Evolutionary conservation across 805 yeast species (phyloP).

Genomic region (Blastobotrys mokoenaii): DNA sequence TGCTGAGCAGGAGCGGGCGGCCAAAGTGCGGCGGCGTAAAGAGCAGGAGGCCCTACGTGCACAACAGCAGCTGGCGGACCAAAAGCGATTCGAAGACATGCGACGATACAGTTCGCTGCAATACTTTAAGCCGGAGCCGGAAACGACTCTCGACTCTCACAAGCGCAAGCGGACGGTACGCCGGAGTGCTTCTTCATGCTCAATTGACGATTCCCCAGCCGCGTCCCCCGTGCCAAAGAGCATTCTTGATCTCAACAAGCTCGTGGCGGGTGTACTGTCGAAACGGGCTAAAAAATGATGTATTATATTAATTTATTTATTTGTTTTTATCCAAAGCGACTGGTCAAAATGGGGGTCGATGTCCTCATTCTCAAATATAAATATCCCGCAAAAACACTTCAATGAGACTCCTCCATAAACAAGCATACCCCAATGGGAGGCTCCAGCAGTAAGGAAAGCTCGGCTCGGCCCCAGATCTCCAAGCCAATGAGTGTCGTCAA

Average conservation of each 20-base stretch:
- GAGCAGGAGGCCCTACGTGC: background rate
- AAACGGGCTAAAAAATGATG: slow-evolving; percentile 1
- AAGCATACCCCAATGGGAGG: no score
- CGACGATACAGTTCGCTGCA: background rate
- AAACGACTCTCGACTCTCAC: no score
- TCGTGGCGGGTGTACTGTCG: slow-evolving; percentile 2
- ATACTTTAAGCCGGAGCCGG: background rate
- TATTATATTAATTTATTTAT: background rate
- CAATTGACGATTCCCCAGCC: background rate
- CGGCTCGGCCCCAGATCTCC: no score
- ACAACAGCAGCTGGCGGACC: slow-evolving; percentile 1
- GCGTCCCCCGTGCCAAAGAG: slow-evolving; percentile 1
- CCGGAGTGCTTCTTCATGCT: no score
- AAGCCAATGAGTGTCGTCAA: no score
- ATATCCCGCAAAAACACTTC: no score
- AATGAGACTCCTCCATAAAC: no score
- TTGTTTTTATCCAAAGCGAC: no score
- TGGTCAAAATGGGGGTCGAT: no score
- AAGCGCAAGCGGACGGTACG: no score
- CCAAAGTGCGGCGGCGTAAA: slow-evolving; percentile 1
- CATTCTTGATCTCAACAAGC: background rate
- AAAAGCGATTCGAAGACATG: background rate
- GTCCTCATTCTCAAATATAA: no score
- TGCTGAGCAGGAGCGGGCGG: slow-evolving; percentile 1
- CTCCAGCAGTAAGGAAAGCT: no score